Percentiles rank a stretch among this genome's conserved stretches.
These are phyloP conservation scores for Pseudoneurospora amorphoporcata DNA, from an alignment of 495 filamentous ascomycete species.

Conservation along the genomic window DNA sequence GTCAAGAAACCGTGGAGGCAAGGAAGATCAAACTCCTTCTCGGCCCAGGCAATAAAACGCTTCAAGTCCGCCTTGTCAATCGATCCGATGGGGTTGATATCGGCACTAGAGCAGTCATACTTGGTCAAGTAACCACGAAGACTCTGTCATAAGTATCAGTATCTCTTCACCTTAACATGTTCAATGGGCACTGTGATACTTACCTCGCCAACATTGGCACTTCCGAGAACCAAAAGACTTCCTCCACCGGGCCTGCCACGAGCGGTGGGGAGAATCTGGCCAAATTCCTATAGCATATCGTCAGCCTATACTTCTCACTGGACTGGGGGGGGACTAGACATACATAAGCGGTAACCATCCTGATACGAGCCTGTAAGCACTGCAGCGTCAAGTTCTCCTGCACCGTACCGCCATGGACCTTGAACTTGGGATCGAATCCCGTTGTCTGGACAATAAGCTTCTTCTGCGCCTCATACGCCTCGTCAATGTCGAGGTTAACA, in stretches of 20 bases:
- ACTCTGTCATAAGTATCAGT: conserved; percentile 2
- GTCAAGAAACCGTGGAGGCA: conserved; percentile 67
- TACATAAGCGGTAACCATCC: conserved; percentile 74
- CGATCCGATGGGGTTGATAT: conserved; percentile 63
- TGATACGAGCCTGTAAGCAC: conserved; percentile 67
- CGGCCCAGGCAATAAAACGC: conserved; percentile 62
- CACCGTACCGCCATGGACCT: conserved; percentile 26
- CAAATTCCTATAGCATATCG: conserved; percentile 14
- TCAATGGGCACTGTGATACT: background rate
- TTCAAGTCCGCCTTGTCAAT: conserved; percentile 68
- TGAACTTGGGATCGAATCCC: conserved; percentile 47
- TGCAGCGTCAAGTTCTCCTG: conserved; percentile 52
- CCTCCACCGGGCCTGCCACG: conserved; percentile 41
- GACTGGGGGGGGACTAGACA: background rate
- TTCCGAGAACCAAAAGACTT: conserved; percentile 29
- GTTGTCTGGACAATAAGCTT: conserved; percentile 21
- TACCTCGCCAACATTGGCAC: conserved; percentile 39
- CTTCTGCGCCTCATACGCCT: conserved; percentile 35
- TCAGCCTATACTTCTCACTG: rapidly evolving
- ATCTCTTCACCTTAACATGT: conserved; percentile 23
- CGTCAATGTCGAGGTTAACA: conserved; percentile 67
- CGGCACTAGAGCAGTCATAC: conserved; percentile 23
- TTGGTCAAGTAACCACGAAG: conserved; percentile 50
- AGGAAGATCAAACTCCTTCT: conserved; percentile 51
- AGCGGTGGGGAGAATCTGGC: conserved; percentile 28